Conservation (phyloP, 805 yeast genomes). For the Ogataea wickerhamii region DNA sequence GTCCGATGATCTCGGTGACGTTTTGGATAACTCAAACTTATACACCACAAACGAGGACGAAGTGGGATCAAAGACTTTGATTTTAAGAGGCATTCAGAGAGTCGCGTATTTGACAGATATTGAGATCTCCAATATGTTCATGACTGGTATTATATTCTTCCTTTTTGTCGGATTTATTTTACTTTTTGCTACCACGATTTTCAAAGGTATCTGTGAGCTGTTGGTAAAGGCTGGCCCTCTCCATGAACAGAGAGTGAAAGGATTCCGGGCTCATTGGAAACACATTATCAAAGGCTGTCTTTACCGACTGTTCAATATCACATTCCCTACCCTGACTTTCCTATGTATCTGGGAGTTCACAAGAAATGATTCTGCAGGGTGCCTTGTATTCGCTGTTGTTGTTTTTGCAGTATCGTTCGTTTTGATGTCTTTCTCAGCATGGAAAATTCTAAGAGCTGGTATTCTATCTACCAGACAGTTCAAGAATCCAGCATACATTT, state of each 20-base stretch:
- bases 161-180: slow-evolving; percentile 68
- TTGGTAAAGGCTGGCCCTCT: slow-evolving; percentile 55
- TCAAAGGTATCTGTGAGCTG: slow-evolving; percentile 68
- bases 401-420: slow-evolving; percentile 55
- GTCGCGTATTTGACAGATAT: slow-evolving; percentile 81
- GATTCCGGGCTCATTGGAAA: slow-evolving; percentile 80
- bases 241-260: slow-evolving; percentile 62
- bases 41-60: slow-evolving; percentile 73
- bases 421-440: slow-evolving; percentile 67
- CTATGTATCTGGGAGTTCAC: slow-evolving; percentile 89
- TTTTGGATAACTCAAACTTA: slow-evolving; percentile 45
- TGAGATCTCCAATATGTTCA: slow-evolving; percentile 80
- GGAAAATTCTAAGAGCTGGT: slow-evolving; percentile 72
- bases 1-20: slow-evolving; percentile 41
- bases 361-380: slow-evolving; percentile 77
- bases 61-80: slow-evolving; percentile 64
- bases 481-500: slow-evolving; percentile 87
- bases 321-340: slow-evolving; percentile 82
- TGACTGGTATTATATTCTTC: slow-evolving; percentile 84
- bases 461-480: slow-evolving; percentile 64
- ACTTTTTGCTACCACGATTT: slow-evolving; percentile 51
- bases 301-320: slow-evolving; percentile 76
- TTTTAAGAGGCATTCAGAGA: slow-evolving; percentile 88
- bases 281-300: slow-evolving; percentile 84
- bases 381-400: slow-evolving; percentile 73